Conservation (phyloP, 441 rosid genomes). For the Aleurites moluccanus region DNA sequence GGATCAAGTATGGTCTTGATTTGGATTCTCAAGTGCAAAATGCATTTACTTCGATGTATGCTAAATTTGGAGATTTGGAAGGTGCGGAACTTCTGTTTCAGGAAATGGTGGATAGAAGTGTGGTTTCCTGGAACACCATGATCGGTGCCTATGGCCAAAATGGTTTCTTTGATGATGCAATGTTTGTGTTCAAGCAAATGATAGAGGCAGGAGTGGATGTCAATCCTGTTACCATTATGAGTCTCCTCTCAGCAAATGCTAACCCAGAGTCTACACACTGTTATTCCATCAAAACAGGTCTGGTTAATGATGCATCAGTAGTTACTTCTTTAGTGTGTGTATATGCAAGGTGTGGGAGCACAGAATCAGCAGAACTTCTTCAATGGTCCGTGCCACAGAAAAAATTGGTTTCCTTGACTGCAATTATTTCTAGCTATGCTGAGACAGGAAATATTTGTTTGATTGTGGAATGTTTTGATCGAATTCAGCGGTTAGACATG, state of each 20-base stretch:
- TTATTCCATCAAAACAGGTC: constrained; percentile 53
- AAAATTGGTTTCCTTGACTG: constrained; percentile 62
- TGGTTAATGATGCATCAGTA: constrained; percentile 44
- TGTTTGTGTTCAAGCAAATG: constrained; percentile 57
- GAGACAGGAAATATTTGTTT: constrained; percentile 50
- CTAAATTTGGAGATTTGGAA: constrained; percentile 51
- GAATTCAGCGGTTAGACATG: constrained; percentile 47
- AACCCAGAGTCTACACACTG: constrained; percentile 50
- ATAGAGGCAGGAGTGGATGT: constrained; percentile 36
- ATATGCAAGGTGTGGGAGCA: constrained; percentile 49
- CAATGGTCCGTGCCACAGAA: constrained; percentile 38
- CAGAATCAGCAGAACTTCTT: constrained; percentile 52
- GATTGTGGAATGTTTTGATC: constrained; percentile 44
- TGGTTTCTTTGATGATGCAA: constrained; percentile 49
- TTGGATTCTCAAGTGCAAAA: constrained; percentile 55
- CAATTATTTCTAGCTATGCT: constrained; percentile 65
- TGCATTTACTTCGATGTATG: constrained; percentile 61
- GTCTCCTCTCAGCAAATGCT: constrained; percentile 56
- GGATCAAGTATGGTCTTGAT: constrained; percentile 37
- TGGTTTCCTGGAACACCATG: constrained; percentile 40
- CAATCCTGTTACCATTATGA: constrained; percentile 58
- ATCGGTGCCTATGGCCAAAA: constrained; percentile 63
- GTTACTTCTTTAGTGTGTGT: constrained; percentile 62
- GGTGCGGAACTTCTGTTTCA: constrained; percentile 18
- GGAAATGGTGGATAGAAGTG: constrained; percentile 11